Evolutionary conservation across 805 yeast genomes (phyloP).

Genomic region (Starmerella floris): DNA sequence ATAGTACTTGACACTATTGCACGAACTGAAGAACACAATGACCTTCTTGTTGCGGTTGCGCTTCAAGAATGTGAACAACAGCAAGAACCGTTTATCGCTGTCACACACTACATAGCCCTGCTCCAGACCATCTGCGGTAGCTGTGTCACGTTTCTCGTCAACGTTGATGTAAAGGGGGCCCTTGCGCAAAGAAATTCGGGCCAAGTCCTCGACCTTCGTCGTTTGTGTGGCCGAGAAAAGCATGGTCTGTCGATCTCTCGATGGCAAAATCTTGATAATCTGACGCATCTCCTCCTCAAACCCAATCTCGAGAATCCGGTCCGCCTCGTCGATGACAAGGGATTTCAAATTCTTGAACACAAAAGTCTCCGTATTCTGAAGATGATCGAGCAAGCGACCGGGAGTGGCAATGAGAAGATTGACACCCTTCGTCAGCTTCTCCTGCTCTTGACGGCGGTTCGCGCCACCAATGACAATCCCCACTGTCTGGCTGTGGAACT

Average conservation of each 20-base stretch:
- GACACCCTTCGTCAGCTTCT: slow-evolving; percentile 84
- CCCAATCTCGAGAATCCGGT: slow-evolving; percentile 91
- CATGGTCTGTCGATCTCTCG: slow-evolving; percentile 90
- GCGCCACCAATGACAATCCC: slow-evolving; percentile 99
- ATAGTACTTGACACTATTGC: slow-evolving; percentile 93
- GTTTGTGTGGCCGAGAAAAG: slow-evolving; percentile 98
- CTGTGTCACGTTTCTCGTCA: slow-evolving; percentile 63
- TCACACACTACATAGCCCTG: slow-evolving; percentile 98
- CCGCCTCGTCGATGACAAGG: slow-evolving; percentile 93
- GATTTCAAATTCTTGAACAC: slow-evolving; percentile 91
- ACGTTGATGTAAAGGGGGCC: slow-evolving; percentile 93
- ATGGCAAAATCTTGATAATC: slow-evolving; percentile 84
- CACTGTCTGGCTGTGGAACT: slow-evolving; percentile 77
- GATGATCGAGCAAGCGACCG: slow-evolving; percentile 89
- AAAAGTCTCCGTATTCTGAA: slow-evolving; percentile 89
- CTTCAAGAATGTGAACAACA: slow-evolving; percentile 84
- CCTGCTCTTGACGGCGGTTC: slow-evolving; percentile 94
- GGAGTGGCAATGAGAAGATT: slow-evolving; percentile 93
- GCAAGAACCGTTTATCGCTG: slow-evolving; percentile 80
- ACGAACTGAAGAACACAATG: slow-evolving; percentile 88
- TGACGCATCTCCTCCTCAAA: slow-evolving; percentile 98
- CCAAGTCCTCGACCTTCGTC: slow-evolving; percentile 94
- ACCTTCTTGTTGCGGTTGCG: slow-evolving; percentile 75
- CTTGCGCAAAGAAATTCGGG: slow-evolving; percentile 84
- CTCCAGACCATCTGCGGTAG: slow-evolving; percentile 93